A percentile compares a stretch with the other conserved stretches of the same genome.
Conservation (phyloP, 176 grass and related monocot species). For the Musa acuminata region DNA sequence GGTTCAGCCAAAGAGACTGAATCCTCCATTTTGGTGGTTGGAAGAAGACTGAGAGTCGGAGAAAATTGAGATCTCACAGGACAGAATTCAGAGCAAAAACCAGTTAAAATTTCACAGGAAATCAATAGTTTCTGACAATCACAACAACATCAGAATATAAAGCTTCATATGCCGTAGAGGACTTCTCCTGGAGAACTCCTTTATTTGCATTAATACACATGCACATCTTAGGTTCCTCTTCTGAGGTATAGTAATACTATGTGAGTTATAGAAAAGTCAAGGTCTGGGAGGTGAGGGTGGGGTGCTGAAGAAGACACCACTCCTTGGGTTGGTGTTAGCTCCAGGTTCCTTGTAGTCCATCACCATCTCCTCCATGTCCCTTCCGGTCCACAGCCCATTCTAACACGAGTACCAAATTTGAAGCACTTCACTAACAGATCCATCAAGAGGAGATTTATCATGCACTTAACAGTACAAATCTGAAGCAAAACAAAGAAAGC, state of each 20-base stretch:
- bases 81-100: no score
- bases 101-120: no score
- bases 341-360: constrained; percentile 45
- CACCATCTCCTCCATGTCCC: constrained; percentile 27
- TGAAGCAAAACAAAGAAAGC: neutral
- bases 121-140: no score
- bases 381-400: neutral
- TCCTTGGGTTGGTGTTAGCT: constrained; percentile 50
- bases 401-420: neutral
- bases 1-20: neutral
- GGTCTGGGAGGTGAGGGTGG: constrained; percentile 14
- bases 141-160: no score
- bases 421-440: neutral
- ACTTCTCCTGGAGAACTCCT: neutral
- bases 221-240: neutral
- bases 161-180: no score
- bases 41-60: neutral
- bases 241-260: neutral
- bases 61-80: no score
- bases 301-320: constrained; percentile 22
- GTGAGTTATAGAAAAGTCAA: neutral
- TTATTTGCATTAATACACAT: neutral
- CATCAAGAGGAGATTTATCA: neutral
- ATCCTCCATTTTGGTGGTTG: neutral
- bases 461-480: neutral